Evolutionary conservation across 306 rosid genomes (phyloP), one percentile per base, ranked within the genome.

Genomic region (Prunus mume): DNA sequence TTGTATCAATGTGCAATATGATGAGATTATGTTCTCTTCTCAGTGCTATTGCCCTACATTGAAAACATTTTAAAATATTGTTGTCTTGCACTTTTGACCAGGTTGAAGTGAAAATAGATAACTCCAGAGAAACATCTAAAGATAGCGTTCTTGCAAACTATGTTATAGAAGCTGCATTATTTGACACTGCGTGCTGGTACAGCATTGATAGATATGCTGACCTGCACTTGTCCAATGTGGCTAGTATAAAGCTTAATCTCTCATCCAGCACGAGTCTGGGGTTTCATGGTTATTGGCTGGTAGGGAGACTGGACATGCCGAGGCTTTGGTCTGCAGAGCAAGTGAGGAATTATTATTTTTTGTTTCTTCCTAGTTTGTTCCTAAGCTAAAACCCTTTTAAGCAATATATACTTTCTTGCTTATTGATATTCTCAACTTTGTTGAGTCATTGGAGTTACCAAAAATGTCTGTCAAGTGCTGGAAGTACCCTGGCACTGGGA

Each of bases 241-340:
- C 88, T n/a, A 87, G 78, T 69, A 45, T 90, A 67, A 89, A 91
- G 81, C 87, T 84, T 79, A 85, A 78, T 82, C 81, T 83, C 64
- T 80, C 72, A 11, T 65, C 90, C 9, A 74, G 61, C 12, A 34
- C 84, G 6, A 74, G 66, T 7, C 80, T 81, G 49, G 96, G 97
- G 65, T 91, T 91, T 79, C 91, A 77, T 75, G 96, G 91, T 76
- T 94, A 85, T 78, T 76, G 71, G 74, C 90, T 94, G 20, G 80
- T 19, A 55, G 98, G 96, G 80, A 89, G 84, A 88, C 72, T 94
- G 49, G 87, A 83, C 55, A 79, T 73, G 57, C 96, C 98, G 58
- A 92, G 81, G 85, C 93, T 90, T 80, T 92, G 98, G 98, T 94
- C 98, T 70, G 96, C 98, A 28, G 97, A 92, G 90, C 86, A 92